Percentiles rank a stretch among this genome's conserved stretches.
Conservation (phyloP, 176 grass and related monocot genomes). For the Lolium rigidum region DNA sequence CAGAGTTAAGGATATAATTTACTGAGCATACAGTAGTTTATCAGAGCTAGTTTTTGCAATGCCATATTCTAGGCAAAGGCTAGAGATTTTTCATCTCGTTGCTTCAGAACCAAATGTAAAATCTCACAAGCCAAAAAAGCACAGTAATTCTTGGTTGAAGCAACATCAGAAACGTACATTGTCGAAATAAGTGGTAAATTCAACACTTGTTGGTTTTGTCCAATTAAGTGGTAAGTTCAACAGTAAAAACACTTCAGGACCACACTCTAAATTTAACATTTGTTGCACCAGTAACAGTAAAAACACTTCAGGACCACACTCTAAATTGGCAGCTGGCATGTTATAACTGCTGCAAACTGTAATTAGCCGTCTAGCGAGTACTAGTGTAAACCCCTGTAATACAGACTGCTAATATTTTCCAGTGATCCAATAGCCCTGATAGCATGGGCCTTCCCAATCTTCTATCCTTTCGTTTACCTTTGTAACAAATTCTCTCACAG, state of each 20-base stretch:
- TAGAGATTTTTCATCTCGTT: background rate
- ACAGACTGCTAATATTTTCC: background rate
- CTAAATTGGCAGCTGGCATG: background rate
- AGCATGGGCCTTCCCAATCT: background rate
- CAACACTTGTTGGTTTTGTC: background rate
- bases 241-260: conserved; percentile 17
- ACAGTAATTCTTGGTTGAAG: conserved; percentile 12
- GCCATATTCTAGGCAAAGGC: conserved; percentile 6
- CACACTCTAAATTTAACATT: background rate
- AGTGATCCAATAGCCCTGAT: background rate
- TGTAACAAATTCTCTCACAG: background rate
- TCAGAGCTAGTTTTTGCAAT: background rate
- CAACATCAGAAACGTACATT: conserved; percentile 23
- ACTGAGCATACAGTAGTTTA: background rate
- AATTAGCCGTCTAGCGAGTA: background rate
- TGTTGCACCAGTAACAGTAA: background rate
- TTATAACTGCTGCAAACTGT: background rate
- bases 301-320: conserved; percentile 22
- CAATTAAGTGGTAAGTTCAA: background rate
- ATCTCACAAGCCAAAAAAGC: background rate
- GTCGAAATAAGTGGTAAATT: background rate
- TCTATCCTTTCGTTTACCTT: background rate
- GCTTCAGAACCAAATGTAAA: conserved; percentile 26
- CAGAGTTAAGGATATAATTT: background rate
- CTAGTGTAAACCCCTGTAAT: background rate